Evolutionary conservation across 352 stramenopile genomes (phyloP).

Genomic region (Phytophthora colocasiae): DNA sequence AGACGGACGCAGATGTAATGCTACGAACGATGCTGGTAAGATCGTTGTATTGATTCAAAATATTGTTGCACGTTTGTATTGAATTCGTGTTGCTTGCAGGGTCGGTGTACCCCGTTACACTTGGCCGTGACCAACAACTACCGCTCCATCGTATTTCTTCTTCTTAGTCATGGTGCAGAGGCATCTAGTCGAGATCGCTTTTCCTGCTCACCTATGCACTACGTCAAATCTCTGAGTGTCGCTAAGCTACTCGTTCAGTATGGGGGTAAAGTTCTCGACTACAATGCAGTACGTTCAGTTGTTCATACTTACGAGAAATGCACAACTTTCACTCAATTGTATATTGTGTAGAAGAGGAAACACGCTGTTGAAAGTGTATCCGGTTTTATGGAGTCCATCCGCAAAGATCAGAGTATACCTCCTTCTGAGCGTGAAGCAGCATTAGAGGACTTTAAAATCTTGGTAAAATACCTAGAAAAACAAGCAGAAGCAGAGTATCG

Average conservation of each 20-base stretch:
- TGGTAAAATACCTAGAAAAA: conserved; percentile 58
- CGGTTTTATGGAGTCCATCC: conserved; percentile 19
- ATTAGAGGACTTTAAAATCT: conserved; percentile 18
- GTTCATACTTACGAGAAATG: not conserved
- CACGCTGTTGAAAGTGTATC: conserved; percentile 56
- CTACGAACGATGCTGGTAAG: conserved; percentile 72
- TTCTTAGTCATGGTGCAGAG: conserved; percentile 74
- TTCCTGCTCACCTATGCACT: conserved; percentile 72
- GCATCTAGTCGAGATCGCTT: conserved; percentile 64
- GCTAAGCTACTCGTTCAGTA: conserved; percentile 74
- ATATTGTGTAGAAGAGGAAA: conserved; percentile 56
- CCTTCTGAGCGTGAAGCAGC: conserved; percentile 17
- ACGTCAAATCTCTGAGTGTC: conserved; percentile 68
- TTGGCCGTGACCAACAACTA: conserved; percentile 67
- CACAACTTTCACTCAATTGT: not conserved
- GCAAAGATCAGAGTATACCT: conserved; percentile 15
- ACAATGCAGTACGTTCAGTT: conserved; percentile 48
- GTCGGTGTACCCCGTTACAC: conserved; percentile 65
- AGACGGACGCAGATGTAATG: conserved; percentile 57
- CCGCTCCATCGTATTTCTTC: conserved; percentile 66
- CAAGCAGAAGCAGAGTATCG: conserved; percentile 62
- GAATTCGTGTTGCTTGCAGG: conserved; percentile 34
- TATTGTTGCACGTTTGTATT: conserved; percentile 1
- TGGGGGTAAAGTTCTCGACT: conserved; percentile 60
- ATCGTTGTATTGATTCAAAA: not conserved